These are phyloP conservation scores for Graphilbum ipis-grandicollis DNA, from an alignment of 2,329 filamentous ascomycete genomes.

Conservation along the genomic window DNA sequence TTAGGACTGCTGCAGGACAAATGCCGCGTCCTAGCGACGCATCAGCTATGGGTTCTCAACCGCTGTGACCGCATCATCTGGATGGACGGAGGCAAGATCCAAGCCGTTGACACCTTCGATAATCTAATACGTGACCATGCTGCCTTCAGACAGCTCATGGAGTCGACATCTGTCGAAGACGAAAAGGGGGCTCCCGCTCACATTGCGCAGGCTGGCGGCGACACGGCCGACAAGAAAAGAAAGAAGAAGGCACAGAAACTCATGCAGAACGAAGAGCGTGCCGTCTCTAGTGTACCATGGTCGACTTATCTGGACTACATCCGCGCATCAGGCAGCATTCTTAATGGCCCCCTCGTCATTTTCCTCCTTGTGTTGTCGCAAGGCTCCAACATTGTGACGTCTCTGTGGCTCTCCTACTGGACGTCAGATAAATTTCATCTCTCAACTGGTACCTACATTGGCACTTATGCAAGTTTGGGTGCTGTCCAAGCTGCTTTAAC, in stretches of 20 bases:
- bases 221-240: conserved; percentile 32
- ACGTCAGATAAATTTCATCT: conserved; percentile 61
- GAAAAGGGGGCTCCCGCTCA: background rate
- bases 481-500: conserved; percentile 53
- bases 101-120: conserved; percentile 75
- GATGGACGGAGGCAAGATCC: conserved; percentile 75
- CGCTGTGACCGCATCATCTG: conserved; percentile 85
- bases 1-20: conserved; percentile 77
- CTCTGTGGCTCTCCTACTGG: conserved; percentile 90
- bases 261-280: conserved; percentile 58
- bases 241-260: conserved; percentile 43
- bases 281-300: conserved; percentile 63
- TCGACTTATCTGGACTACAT: conserved; percentile 65
- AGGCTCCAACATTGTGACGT: conserved; percentile 72
- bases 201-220: conserved; percentile 16
- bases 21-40: conserved; percentile 79
- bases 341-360: conserved; percentile 48
- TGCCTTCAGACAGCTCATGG: conserved; percentile 73
- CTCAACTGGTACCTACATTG: conserved; percentile 53
- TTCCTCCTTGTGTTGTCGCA: conserved; percentile 55
- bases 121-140: conserved; percentile 66
- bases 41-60: conserved; percentile 83
- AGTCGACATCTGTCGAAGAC: conserved; percentile 44
- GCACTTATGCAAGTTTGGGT: conserved; percentile 54
- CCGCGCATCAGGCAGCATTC: conserved; percentile 51